Evolutionary conservation across 1,139 yeast species (phyloP).

Genomic region (Blastobotrys ciferrii): DNA sequence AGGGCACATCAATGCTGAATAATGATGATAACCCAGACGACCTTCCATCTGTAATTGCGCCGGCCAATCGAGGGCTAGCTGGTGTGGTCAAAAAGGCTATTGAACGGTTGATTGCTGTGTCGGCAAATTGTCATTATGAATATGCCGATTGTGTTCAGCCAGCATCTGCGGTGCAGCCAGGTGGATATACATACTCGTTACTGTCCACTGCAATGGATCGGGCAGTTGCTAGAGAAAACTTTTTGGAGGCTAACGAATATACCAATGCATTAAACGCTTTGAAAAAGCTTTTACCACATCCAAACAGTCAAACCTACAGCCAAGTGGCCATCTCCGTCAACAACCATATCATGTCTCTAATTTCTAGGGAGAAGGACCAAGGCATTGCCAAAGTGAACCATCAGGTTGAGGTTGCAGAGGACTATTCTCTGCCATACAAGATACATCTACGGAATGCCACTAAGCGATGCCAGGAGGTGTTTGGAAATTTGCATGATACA

Average conservation of each 20-base stretch:
- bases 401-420: conserved; percentile 24
- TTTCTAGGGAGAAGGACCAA: conserved; percentile 24
- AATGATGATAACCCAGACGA: conserved; percentile 1
- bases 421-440: conserved; percentile 25
- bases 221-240: conserved; percentile 26
- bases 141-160: neutral
- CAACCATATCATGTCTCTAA: conserved; percentile 23
- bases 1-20: conserved; percentile 3
- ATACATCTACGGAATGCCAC: conserved; percentile 23
- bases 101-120: conserved; percentile 11
- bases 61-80: conserved; percentile 14
- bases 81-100: conserved; percentile 16
- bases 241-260: conserved; percentile 29
- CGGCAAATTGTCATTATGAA: neutral
- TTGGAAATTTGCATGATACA: conserved; percentile 22
- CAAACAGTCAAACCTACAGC: conserved; percentile 20
- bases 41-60: conserved; percentile 11
- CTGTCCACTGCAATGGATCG: conserved; percentile 26
- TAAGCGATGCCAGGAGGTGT: conserved; percentile 20
- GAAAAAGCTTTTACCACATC: conserved; percentile 24
- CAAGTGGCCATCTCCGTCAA: conserved; percentile 25
- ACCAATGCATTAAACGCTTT: conserved; percentile 27
- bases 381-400: conserved; percentile 18
- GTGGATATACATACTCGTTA: conserved; percentile 9
- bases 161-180: neutral